A percentile compares a stretch with the other conserved stretches of the same genome.
Evolutionary conservation across 805 yeast species (phyloP).

Genomic region (Metschnikowia peoriensis): DNA sequence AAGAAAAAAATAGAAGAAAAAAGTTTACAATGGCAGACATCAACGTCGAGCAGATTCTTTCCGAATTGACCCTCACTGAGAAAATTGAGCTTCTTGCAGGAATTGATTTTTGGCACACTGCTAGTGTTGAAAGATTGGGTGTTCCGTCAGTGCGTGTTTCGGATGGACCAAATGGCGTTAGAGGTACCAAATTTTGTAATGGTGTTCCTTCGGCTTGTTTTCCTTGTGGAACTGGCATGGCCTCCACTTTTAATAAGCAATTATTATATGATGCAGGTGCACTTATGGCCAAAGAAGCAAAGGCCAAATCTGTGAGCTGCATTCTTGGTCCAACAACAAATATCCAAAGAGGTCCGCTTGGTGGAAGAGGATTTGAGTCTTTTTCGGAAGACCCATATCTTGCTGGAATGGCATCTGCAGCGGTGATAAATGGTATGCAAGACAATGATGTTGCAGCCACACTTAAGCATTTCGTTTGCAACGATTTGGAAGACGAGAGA

Average conservation of each 20-base stretch:
- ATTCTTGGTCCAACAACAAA: conserved; percentile 34
- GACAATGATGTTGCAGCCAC: conserved; percentile 29
- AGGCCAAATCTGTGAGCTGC: conserved; percentile 29
- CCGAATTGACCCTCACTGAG: conserved; percentile 26
- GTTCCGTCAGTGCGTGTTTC: conserved; percentile 47
- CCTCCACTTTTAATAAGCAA: conserved; percentile 29
- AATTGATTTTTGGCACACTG: conserved; percentile 52
- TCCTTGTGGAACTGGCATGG: conserved; percentile 36
- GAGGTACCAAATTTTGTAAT: conserved; percentile 31
- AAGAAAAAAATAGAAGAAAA: not conserved
- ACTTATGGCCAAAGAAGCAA: conserved; percentile 34
- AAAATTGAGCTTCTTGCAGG: conserved; percentile 38
- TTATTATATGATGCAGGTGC: conserved; percentile 28
- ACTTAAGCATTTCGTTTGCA: conserved; percentile 33
- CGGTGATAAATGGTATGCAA: conserved; percentile 31
- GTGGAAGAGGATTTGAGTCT: conserved; percentile 36
- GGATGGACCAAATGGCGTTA: conserved; percentile 35
- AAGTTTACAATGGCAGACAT: conserved; percentile 15
- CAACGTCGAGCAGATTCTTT: conserved; percentile 24
- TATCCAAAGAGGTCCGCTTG: conserved; percentile 34
- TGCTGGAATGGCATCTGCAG: conserved; percentile 26
- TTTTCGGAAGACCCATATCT: conserved; percentile 34
- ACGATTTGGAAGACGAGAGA: conserved; percentile 34
- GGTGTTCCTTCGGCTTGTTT: conserved; percentile 32
- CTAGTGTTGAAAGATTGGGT: conserved; percentile 34